phyloP scores from a whole-genome alignment of 2,329 filamentous ascomycete species.

The Ophidiomyces ophidiicola region DNA sequence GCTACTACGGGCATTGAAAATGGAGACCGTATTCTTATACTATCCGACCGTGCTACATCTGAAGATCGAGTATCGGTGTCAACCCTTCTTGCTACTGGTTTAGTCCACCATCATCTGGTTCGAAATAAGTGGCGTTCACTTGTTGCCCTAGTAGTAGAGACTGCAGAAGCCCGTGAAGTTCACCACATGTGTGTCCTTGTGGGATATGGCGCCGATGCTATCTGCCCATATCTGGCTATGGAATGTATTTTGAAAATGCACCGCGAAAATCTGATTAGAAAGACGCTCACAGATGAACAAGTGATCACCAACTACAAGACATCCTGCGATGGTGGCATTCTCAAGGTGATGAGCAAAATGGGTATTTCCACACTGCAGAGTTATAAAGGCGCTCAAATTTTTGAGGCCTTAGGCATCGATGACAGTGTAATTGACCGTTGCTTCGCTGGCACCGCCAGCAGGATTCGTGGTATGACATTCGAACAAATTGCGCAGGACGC shows the following conservation, averaged over 20 bases:
- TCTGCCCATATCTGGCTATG: constrained; percentile 90
- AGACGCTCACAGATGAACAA: constrained; percentile 68
- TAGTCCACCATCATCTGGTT: constrained; percentile 91
- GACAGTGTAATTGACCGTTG: constrained; percentile 85
- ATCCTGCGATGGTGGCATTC: constrained; percentile 86
- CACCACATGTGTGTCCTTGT: constrained; percentile 98
- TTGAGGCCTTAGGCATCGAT: constrained; percentile 87
- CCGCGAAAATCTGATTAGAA: constrained; percentile 81
- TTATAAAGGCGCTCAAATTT: constrained; percentile 97
- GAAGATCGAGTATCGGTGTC: constrained; percentile 75
- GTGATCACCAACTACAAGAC: constrained; percentile 94
- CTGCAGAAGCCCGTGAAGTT: constrained; percentile 88
- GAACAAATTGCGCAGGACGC: constrained; percentile 88
- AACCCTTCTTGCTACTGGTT: constrained; percentile 72
- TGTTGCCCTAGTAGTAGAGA: constrained; percentile 78
- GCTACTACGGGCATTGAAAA: constrained; percentile 72
- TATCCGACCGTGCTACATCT: constrained; percentile 79
- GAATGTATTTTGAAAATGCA: constrained; percentile 97
- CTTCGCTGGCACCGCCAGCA: constrained; percentile 86
- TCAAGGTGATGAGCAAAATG: constrained; percentile 99
- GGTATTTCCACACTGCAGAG: constrained; percentile 91
- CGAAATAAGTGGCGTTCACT: constrained; percentile 91
- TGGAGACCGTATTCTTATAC: constrained; percentile 70
- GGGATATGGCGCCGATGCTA: constrained; percentile 84
- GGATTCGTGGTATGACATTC: constrained; percentile 88